These are phyloP conservation scores for Globisporangium rhizosaccharum DNA, from an alignment of 352 stramenopile genomes.

Conservation along the genomic window DNA sequence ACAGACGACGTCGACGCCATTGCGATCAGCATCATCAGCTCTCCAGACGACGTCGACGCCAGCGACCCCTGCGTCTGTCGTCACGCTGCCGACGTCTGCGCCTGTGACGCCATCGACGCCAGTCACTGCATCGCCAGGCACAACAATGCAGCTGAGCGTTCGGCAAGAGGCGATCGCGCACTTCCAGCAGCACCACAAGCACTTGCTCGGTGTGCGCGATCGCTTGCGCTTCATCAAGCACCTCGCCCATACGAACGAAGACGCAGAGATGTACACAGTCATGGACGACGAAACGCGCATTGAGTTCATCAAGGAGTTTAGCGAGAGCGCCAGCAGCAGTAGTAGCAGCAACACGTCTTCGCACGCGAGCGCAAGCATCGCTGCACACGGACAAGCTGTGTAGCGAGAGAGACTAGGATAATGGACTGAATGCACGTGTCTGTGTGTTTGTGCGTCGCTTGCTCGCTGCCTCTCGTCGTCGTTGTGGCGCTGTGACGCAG, in stretches of 20 bases:
- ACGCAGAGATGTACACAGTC: conserved; percentile 40
- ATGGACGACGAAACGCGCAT: conserved; percentile 43
- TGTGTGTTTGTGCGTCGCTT: too few relatives aligned
- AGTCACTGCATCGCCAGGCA: background rate
- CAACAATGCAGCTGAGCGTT: conserved; percentile 10
- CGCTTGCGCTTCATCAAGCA: conserved; percentile 37
- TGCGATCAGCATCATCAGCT: background rate
- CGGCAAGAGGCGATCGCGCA: conserved; percentile 33
- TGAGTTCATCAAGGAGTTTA: conserved; percentile 47
- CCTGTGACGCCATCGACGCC: background rate
- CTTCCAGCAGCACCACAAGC: conserved; percentile 38
- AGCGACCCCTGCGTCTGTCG: background rate
- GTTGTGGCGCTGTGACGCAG: too few relatives aligned
- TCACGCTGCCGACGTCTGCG: background rate
- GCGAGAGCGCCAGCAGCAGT: background rate
- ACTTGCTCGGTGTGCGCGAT: conserved; percentile 21
- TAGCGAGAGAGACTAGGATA: too few relatives aligned
- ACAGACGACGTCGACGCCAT: background rate
- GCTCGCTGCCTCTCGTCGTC: background rate
- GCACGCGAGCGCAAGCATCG: too few relatives aligned
- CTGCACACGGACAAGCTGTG: too few relatives aligned
- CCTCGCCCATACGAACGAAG: conserved; percentile 23
- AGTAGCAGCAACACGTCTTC: too few relatives aligned
- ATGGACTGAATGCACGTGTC: too few relatives aligned
- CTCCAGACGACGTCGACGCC: background rate